phyloP scores from a whole-genome alignment of 768 basidiomycete genomes.

The Agaricus blazei region DNA sequence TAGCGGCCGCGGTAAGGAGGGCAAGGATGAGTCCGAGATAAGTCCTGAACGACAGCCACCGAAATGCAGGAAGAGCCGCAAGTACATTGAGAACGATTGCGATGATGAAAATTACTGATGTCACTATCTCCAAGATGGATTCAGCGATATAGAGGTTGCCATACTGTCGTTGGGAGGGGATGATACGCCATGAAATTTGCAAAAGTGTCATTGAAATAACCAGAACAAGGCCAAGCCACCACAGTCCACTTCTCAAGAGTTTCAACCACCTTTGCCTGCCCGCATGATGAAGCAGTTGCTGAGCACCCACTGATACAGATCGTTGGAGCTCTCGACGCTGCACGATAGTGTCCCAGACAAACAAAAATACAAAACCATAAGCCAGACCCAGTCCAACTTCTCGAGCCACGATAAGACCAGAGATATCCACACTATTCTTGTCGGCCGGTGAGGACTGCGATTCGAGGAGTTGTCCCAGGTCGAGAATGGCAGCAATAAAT shows the following conservation, averaged over 20 bases:
- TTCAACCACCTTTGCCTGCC: constrained; percentile 64
- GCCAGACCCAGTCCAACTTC: constrained; percentile 58
- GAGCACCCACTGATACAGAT: constrained; percentile 2
- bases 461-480: constrained; percentile 51
- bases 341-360: constrained; percentile 64
- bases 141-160: constrained; percentile 54
- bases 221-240: constrained; percentile 43
- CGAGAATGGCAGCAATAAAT: constrained; percentile 59
- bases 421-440: constrained; percentile 19
- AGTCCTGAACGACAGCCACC: constrained; percentile 37
- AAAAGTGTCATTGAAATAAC: constrained; percentile 45
- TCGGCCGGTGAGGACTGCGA: constrained; percentile 24
- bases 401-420: constrained; percentile 42
- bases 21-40: constrained; percentile 49
- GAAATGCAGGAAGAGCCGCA: constrained; percentile 33
- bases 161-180: constrained; percentile 29
- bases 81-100: constrained; percentile 58
- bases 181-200: constrained; percentile 61
- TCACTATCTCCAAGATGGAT: constrained; percentile 50
- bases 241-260: constrained; percentile 42
- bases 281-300: constrained; percentile 39
- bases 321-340: constrained; percentile 37
- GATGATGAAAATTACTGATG: constrained; percentile 54
- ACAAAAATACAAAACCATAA: constrained; percentile 54
- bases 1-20: constrained; percentile 43